Conservation (phyloP, 2,329 filamentous ascomycete species). For the Trichoderma endophyticum region DNA sequence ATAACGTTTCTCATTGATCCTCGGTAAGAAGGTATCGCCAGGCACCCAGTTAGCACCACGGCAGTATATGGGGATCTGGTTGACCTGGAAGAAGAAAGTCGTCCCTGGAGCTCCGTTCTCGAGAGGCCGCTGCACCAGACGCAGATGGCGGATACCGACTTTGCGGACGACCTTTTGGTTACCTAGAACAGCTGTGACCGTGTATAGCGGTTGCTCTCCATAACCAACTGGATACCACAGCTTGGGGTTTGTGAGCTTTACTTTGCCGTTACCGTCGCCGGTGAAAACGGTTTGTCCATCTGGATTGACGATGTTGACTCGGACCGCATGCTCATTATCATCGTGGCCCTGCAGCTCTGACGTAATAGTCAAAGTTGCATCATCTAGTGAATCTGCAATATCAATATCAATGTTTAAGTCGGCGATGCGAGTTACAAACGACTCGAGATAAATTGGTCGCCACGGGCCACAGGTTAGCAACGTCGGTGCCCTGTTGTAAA, state of each 20-base stretch:
- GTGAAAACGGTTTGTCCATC: neutral
- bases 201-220: slow-evolving; percentile 67
- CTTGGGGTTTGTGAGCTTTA: slow-evolving; percentile 44
- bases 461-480: slow-evolving; percentile 6
- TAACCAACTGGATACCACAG: slow-evolving; percentile 73
- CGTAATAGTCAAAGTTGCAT: neutral
- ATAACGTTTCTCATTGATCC: slow-evolving; percentile 60
- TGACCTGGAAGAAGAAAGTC: slow-evolving; percentile 71
- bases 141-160: slow-evolving; percentile 61
- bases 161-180: slow-evolving; percentile 42
- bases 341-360: neutral
- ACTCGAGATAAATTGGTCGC: slow-evolving; percentile 13
- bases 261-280: neutral
- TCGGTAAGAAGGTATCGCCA: slow-evolving; percentile 68
- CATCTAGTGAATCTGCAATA: neutral
- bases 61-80: slow-evolving; percentile 68
- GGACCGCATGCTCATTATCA: neutral
- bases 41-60: slow-evolving; percentile 79
- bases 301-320: neutral
- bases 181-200: slow-evolving; percentile 49
- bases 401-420: slow-evolving; percentile 3
- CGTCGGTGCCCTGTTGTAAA: neutral
- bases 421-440: slow-evolving; percentile 3
- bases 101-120: slow-evolving; percentile 49
- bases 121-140: slow-evolving; percentile 54